phyloP scores from a whole-genome alignment of 768 basidiomycete species.

The Hysterangium stoloniferum region DNA sequence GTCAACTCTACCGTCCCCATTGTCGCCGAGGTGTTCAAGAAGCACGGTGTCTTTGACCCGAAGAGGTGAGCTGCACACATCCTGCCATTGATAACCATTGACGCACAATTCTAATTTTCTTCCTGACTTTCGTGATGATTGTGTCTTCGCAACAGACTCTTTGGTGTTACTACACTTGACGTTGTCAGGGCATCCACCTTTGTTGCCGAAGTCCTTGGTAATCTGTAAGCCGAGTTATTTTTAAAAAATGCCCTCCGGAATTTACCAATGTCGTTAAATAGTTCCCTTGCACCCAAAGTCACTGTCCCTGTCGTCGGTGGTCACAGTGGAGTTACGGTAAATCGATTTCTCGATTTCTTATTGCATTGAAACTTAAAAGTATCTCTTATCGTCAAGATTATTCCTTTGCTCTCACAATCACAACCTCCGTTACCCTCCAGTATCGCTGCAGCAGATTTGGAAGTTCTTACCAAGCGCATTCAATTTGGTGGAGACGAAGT shows the following conservation, averaged over 20 bases:
- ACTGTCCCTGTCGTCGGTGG: conserved; percentile 90
- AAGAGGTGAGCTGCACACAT: conserved; percentile 80
- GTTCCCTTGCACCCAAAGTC: conserved; percentile 48
- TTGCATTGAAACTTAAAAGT: not conserved
- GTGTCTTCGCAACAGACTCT: conserved; percentile 49
- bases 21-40: conserved; percentile 92
- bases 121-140: not conserved
- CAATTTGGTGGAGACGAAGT: conserved; percentile 98
- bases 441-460: conserved; percentile 39
- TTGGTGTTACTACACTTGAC: conserved; percentile 97
- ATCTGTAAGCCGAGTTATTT: conserved; percentile 24
- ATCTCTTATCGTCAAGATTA: conserved; percentile 45
- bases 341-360: conserved; percentile 15
- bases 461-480: conserved; percentile 71
- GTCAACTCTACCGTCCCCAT: conserved; percentile 99
- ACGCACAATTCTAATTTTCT: not conserved
- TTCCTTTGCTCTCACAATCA: conserved; percentile 89
- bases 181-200: conserved; percentile 98
- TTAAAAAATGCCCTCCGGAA: not conserved
- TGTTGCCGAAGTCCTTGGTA: conserved; percentile 68
- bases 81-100: too few relatives aligned
- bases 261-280: conserved; percentile 14
- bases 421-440: conserved; percentile 64
- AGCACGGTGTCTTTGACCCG: conserved; percentile 83
- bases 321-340: conserved; percentile 85